Evolutionary conservation across 495 filamentous ascomycete species (phyloP), one percentile per base, ranked within the genome.

Genomic region (Tuber microsphaerosporum): DNA sequence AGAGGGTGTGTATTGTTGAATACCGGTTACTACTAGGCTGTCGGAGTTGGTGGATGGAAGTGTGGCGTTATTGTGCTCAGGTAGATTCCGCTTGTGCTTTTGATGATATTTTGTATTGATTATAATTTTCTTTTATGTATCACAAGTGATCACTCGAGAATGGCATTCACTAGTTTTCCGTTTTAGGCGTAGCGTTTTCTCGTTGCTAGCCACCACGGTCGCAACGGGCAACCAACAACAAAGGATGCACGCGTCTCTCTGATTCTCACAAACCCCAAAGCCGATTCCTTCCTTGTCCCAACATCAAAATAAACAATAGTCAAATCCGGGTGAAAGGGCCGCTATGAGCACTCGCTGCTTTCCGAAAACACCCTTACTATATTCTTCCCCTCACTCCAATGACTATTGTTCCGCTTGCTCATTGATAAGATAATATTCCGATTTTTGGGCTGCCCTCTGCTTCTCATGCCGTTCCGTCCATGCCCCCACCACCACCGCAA

Each of bases 401-500:
- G 56, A 26, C 56, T 31, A 19, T 65, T 65, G 26, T 34, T 34
- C 26, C 14, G 5, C 56, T 34, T 34, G 56, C 26, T 17, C 56
- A 65, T 34, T 65, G 12, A 65, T 26, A 65, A 65, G 56, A 65
- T 65, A 65, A 65, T 65, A 34, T 65, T 65, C 56, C 26, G 56
- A 65, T 65, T 65, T 56, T 65, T 31, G 56, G 56, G 56, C 26
- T 65, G 26, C n/a, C 56, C 56, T 16, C 31, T 65, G 56, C 26
- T 65, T 31, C 56, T 65, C 56, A 65, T 65, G 56, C 56, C 56
- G 56, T 65, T 65, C 75, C 76, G 77, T 75, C 77, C 76, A 79
- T 79, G 77, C 77, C 78, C 78, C 77, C 77, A 73, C 70, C 77
- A 79, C 76, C 78, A 71, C 68, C 71, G 76, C 51, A 46, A 76